phyloP scores from a whole-genome alignment of 768 basidiomycete genomes.

The Kwoniella sp. region DNA sequence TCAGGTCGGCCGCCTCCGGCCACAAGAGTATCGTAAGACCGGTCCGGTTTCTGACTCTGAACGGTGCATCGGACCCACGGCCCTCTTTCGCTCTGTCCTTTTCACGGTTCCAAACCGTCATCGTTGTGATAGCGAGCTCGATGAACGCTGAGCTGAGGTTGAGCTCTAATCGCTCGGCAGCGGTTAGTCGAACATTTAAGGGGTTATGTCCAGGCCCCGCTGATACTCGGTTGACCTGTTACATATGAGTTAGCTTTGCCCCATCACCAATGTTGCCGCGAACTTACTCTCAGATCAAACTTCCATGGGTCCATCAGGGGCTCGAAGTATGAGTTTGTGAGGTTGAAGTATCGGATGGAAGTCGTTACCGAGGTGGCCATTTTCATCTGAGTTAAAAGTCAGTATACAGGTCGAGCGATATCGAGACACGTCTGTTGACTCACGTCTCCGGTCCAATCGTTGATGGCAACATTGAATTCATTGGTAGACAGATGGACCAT shows the following conservation, averaged over 20 bases:
- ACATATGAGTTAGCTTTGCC: constrained; percentile 19
- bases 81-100: constrained; percentile 71
- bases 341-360: constrained; percentile 92
- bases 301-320: constrained; percentile 97
- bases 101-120: constrained; percentile 74
- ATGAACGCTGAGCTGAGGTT: constrained; percentile 89
- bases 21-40: constrained; percentile 82
- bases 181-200: constrained; percentile 66
- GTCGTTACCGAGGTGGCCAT: constrained; percentile 78
- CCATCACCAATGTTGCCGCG: constrained; percentile 17
- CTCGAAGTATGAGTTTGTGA: constrained; percentile 98
- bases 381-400: constrained; percentile 64
- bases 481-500: constrained; percentile 85
- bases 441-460: constrained; percentile 94
- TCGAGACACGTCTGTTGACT: constrained; percentile 27
- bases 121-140: constrained; percentile 74
- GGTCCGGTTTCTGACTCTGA: constrained; percentile 86
- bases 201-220: constrained; percentile 47
- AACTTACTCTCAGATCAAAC: constrained; percentile 68
- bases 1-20: constrained; percentile 72
- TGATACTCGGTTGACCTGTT: constrained; percentile 29
- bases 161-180: constrained; percentile 81
- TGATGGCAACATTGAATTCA: constrained; percentile 76
- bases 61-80: constrained; percentile 88
- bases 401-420: constrained; percentile 14